Percentiles rank a stretch among this genome's conserved stretches.
These are phyloP conservation scores for Xylariales sp. DNA, from an alignment of 2,329 filamentous ascomycete genomes.

Conservation along the genomic window DNA sequence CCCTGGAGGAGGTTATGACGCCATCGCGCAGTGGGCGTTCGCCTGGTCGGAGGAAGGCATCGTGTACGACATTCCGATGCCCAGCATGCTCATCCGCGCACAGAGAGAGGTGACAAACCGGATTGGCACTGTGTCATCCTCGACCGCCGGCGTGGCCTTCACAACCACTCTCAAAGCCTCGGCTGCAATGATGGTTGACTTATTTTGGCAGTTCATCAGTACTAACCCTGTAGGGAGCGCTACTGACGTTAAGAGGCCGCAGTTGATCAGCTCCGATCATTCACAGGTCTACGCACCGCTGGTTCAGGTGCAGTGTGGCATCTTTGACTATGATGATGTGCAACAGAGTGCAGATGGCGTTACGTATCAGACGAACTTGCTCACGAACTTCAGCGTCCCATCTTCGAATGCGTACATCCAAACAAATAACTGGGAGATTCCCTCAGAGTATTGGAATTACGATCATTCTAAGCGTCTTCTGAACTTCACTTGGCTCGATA, in stretches of 20 bases:
- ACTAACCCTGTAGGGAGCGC: background rate
- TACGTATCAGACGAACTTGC: background rate
- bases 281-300: background rate
- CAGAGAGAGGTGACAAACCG: background rate
- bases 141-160: background rate
- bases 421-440: background rate
- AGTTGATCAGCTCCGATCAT: background rate
- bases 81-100: background rate
- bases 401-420: background rate
- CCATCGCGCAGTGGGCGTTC: background rate
- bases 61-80: constrained; percentile 1
- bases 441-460: background rate
- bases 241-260: background rate
- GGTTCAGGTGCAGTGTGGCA: background rate
- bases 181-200: background rate
- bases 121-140: background rate
- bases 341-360: background rate
- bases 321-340: background rate
- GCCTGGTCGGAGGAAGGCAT: constrained; percentile 2
- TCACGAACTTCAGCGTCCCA: background rate
- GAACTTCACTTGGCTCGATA: background rate
- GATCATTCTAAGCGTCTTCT: background rate
- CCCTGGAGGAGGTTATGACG: background rate
- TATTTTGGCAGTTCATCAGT: constrained; percentile 1
- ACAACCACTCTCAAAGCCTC: background rate